Evolutionary conservation across 2,329 filamentous ascomycete species (phyloP), one percentile per base, ranked within the genome.

Genomic region (Coniochaeta sp.): DNA sequence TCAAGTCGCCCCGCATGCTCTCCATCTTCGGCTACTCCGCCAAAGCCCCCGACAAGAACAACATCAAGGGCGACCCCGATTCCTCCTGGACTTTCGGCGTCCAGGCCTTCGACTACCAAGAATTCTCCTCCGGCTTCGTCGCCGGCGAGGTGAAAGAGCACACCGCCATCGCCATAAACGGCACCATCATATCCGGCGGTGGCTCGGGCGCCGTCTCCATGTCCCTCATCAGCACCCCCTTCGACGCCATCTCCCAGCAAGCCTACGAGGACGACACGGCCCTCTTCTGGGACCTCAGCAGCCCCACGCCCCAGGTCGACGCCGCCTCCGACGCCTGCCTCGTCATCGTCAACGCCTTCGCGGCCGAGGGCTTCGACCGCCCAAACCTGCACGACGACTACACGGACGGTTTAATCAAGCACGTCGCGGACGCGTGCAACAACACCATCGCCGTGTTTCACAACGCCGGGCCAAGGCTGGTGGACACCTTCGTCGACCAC

Each of bases 291-390:
- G 83, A 87, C 60, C 79, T 84, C 55, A 63, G 64, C 14, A 73
- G 67, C 1, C 60, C 63, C 1, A 64, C 71, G 1, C 81, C 83
- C 0, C 58, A 66, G 6, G 76, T 85, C 7, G 69, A 77, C 48
- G 62, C 70, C 2, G 65, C 56, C 4, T 73, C 77, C 1, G 77
- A 91, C 59, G 75, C 89, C 6, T 94, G 89, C 56, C 66, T 86
- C 2, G 80, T 86, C 0, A 80, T 86, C 57, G 78, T 81, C 57
- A 87, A 87, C 60, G 78, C 75, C 7, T 88, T 86, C 65, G 81
- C 86, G 1, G 83, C 86, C 1, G 90, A 95, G 67, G 87, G 85
- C 1, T 86, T 77, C 56, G 77, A 89, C 53, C 75, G 82, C 46
- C 71, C 79, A 0, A 75, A 74, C 7, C 71, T 89, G 35, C 75